These are phyloP conservation scores for Neurospora sp. DNA, from an alignment of 2,329 filamentous ascomycete genomes.

Conservation along the genomic window DNA sequence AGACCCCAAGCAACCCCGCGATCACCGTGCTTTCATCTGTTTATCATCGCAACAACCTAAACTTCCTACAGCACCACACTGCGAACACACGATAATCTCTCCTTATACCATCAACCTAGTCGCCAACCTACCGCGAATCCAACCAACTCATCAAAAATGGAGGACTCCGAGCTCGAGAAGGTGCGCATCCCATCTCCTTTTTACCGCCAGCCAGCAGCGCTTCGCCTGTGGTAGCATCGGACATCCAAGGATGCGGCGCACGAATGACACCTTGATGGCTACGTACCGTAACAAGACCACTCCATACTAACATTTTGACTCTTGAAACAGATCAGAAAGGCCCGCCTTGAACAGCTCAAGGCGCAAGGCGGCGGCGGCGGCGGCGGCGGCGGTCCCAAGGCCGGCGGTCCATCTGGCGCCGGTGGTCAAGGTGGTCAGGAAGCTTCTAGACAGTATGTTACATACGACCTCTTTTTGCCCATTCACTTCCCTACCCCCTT, in stretches of 20 bases:
- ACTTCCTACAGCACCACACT: neutral
- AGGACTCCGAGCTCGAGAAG: constrained; percentile 30
- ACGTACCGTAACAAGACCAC: neutral
- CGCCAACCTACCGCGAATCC: neutral
- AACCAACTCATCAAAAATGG: constrained; percentile 18
- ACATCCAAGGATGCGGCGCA: neutral
- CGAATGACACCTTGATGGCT: neutral
- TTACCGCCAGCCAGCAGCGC: neutral
- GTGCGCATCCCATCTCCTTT: constrained; percentile 12
- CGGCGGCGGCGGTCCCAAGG: constrained; percentile 29
- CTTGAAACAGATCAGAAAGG: constrained; percentile 64
- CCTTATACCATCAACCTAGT: neutral
- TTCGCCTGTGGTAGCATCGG: neutral
- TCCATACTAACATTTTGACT: neutral
- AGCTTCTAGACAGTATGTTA: constrained; percentile 50
- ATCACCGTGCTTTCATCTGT: neutral
- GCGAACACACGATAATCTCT: neutral
- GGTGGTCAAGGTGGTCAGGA: constrained; percentile 34
- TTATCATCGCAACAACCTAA: neutral
- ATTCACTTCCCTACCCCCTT: too few species aligned
- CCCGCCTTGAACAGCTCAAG: constrained; percentile 88
- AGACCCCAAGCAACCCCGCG: constrained; percentile 6
- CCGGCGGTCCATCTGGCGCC: constrained; percentile 36
- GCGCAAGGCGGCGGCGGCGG: constrained; percentile 50
- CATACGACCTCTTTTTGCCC: too few species aligned